Evolutionary conservation across 306 rosid genomes (phyloP).

Genomic region (Vigna trinervia): DNA sequence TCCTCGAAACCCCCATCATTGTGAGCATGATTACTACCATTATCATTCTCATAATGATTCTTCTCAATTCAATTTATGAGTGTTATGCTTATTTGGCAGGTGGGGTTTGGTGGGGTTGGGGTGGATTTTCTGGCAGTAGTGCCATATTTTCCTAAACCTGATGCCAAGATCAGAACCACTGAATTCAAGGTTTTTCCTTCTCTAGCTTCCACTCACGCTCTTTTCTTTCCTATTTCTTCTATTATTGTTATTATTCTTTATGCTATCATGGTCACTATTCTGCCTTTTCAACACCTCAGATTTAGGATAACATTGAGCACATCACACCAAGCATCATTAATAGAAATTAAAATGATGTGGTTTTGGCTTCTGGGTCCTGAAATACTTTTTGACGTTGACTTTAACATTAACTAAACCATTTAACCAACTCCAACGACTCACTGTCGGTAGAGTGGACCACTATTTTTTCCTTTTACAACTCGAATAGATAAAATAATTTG

Average conservation of each 20-base stretch:
- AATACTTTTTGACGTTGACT: constrained; percentile 3
- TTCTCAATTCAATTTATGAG: neutral
- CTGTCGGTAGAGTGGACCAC: neutral
- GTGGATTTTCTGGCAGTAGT: constrained; percentile 78
- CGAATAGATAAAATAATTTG: neutral
- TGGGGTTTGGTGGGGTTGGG: constrained; percentile 66
- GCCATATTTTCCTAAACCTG: constrained; percentile 75
- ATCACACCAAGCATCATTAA: neutral
- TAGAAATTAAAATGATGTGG: neutral
- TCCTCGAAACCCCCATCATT: constrained; percentile 56
- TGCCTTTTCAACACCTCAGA: neutral
- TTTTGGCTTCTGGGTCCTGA: neutral
- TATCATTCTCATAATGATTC: neutral
- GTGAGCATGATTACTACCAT: constrained; percentile 46
- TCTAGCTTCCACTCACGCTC: neutral
- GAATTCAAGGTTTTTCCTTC: constrained; percentile 57
- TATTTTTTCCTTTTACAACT: neutral
- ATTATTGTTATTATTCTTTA: neutral
- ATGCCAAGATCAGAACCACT: constrained; percentile 77
- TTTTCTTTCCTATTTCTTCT: neutral
- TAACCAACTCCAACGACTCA: neutral
- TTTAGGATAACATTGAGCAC: neutral
- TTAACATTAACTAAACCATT: neutral
- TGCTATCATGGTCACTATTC: neutral
- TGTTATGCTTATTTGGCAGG: constrained; percentile 47